These are phyloP conservation scores for Sporothrix euskadiensis DNA, from an alignment of 2,329 filamentous ascomycete species.

Conservation along the genomic window DNA sequence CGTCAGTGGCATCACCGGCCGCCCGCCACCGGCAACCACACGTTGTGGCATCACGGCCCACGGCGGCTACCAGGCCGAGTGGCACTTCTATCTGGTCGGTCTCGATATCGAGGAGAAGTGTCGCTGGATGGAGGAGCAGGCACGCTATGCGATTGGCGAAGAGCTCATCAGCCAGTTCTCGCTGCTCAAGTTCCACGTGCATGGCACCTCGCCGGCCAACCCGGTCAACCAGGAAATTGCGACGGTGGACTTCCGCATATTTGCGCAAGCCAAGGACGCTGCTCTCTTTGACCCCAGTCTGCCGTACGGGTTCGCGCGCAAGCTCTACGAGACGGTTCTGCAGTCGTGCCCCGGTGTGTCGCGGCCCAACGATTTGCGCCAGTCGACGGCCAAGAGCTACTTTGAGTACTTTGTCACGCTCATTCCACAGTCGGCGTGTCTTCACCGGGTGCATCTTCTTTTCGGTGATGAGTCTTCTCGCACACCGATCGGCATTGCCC, in stretches of 20 bases:
- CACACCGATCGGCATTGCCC: conserved; percentile 16
- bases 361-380: conserved; percentile 28
- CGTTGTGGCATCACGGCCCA: conserved; percentile 42
- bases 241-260: conserved; percentile 34
- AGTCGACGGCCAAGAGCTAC: conserved; percentile 29
- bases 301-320: conserved; percentile 28
- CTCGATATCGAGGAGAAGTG: conserved; percentile 29
- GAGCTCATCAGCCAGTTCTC: conserved; percentile 33
- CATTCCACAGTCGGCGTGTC: conserved; percentile 26
- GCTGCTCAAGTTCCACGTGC: conserved; percentile 31
- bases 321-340: conserved; percentile 30
- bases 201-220: conserved; percentile 32
- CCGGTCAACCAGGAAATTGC: conserved; percentile 32
- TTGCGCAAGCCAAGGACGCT: conserved; percentile 27
- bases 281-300: conserved; percentile 28
- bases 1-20: conserved; percentile 39
- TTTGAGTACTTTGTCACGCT: conserved; percentile 29
- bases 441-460: conserved; percentile 26
- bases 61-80: conserved; percentile 35
- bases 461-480: conserved; percentile 8
- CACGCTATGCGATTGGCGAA: conserved; percentile 34
- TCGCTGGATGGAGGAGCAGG: conserved; percentile 29
- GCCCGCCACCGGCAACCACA: conserved; percentile 42
- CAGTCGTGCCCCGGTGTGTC: conserved; percentile 30
- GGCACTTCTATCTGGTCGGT: conserved; percentile 24